phyloP scores from a whole-genome alignment of 306 rosid genomes.

The Castanea crenata region DNA sequence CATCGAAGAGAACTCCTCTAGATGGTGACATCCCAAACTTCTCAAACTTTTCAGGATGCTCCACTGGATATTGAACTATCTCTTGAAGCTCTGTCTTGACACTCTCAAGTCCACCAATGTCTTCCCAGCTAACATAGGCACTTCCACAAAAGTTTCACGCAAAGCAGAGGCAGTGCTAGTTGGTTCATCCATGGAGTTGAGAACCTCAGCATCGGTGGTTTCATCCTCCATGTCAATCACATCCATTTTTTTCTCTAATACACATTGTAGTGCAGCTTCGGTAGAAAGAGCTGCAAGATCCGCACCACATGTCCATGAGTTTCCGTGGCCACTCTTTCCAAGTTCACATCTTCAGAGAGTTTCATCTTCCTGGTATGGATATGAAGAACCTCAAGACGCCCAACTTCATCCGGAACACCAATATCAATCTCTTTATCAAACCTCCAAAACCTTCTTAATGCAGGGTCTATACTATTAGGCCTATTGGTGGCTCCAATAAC shows the following conservation, averaged over 20 bases:
- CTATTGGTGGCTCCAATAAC: slow-evolving; percentile 19
- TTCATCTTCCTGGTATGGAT: slow-evolving; percentile 21
- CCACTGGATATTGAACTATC: slow-evolving; percentile 20
- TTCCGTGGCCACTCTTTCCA: slow-evolving; percentile 11
- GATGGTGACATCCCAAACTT: slow-evolving; percentile 35
- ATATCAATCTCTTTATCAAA: slow-evolving; percentile 27
- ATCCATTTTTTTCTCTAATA: slow-evolving; percentile 17
- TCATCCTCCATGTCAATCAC: slow-evolving; percentile 16
- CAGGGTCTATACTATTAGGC: slow-evolving; percentile 14
- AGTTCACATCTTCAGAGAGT: slow-evolving; percentile 19
- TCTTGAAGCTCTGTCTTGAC: slow-evolving; percentile 39
- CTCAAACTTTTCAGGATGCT: slow-evolving; percentile 33
- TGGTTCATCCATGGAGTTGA: slow-evolving; percentile 19
- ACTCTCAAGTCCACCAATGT: slow-evolving; percentile 33
- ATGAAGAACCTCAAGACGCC: slow-evolving; percentile 13
- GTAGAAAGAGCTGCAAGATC: slow-evolving; percentile 26
- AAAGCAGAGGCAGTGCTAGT: slow-evolving; percentile 2
- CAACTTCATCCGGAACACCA: slow-evolving; percentile 25
- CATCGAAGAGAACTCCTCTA: slow-evolving; percentile 40
- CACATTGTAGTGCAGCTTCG: slow-evolving; percentile 26
- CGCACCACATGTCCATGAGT: slow-evolving; percentile 23
- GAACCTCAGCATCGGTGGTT: slow-evolving; percentile 17
- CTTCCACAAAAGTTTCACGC: slow-evolving; percentile 25
- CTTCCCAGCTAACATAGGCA: slow-evolving; percentile 33
- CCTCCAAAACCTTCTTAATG: slow-evolving; percentile 22